Base-by-base conservation (phyloP, 306 rosid genomes). In the Citrullus amarus region DNA sequence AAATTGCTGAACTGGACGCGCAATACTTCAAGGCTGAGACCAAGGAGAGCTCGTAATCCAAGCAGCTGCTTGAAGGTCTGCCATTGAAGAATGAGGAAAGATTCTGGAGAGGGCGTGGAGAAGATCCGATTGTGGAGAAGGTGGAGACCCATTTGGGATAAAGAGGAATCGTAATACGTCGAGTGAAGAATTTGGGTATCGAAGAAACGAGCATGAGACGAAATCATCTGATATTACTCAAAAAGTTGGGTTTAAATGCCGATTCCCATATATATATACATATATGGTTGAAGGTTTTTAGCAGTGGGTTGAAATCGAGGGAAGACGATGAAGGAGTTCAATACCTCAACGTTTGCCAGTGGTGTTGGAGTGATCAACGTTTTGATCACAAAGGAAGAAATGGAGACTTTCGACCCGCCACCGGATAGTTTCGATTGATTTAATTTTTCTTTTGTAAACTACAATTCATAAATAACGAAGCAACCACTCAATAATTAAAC, bases 1-100 rank as follows among this genome's bases (percentile, higher is more conserved):
- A 84, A 67, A 78, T 16, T 63, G 89, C 80, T 67, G 78, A 54
- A 8, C 76, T 81, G 61, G 92, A 89, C 9, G 98, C 81, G 79
- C 95, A 91, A n/a, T 89, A 86, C 81, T 89, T 92, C 67, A 95
- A 80, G 0, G 87, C 86, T 8, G 92, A 91, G 78, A 95, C 88
- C 85, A 95, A 65, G 2, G 91, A 85, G 60, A 87, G 88, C 75
- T 89, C 89, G 86, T 61, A 87, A 13, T 86, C 84, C 57, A 32
- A 28, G 73, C 20, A 86, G 80, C 77, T 75, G 22, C 79, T 82
- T 77, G 18, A 48, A 34, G 51, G 67, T 80, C 86, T 79, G 81
- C 83, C 81, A 74, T 84, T 59, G 86, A 77, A 79, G 88, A 90
- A 86, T 50, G 81, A n/a, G 59, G 61, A 86, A 69, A 91, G 85